Evolutionary conservation across 805 yeast genomes (phyloP), one percentile per base, ranked within the genome.

Genomic region (Ogataea sp.): DNA sequence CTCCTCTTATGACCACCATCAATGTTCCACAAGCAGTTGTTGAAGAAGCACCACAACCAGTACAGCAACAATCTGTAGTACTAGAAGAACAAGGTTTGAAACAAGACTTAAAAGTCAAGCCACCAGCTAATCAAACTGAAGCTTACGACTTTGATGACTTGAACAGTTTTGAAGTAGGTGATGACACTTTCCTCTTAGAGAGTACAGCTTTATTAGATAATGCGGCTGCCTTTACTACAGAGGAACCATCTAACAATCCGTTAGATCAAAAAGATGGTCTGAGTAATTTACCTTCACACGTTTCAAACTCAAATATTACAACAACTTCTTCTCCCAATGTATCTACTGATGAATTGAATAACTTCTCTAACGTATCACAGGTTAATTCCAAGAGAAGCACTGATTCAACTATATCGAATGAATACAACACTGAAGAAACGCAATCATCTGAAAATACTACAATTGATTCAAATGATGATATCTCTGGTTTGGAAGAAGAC

Each of bases 401-500:
- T n/a, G n/a, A n/a, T n/a, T n/a, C n/a, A n/a, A n/a, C n/a, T n/a
- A n/a, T n/a, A n/a, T n/a, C n/a, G n/a, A n/a, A n/a, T n/a, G n/a
- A n/a, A n/a, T n/a, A n/a, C n/a, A n/a, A n/a, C n/a, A n/a, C n/a
- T n/a, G n/a, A n/a, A 8, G 26, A 23, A 8, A 8, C 11, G 26
- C 26, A 7, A 8, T 23, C 11, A 23, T 18, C 20, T 21, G 14
- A 11, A 26, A 21, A 4, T 20, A 13, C 8, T 20, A 5, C 4
- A 6, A 25, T 18, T 6, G 34, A 20, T 21, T 26, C 14, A 4
- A 27, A 23, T 6, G 27, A n/a, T n/a, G n/a, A 14, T 18, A 24
- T 10, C 6, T 26, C 6, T 14, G 27, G 31, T 10, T 30, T 31
- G 13, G 54, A 45, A 25, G 59, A 58, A 26, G 68, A 65, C 36